These are phyloP conservation scores for Trichoderma afroharzianum DNA, from an alignment of 2,329 filamentous ascomycete species.

Conservation along the genomic window DNA sequence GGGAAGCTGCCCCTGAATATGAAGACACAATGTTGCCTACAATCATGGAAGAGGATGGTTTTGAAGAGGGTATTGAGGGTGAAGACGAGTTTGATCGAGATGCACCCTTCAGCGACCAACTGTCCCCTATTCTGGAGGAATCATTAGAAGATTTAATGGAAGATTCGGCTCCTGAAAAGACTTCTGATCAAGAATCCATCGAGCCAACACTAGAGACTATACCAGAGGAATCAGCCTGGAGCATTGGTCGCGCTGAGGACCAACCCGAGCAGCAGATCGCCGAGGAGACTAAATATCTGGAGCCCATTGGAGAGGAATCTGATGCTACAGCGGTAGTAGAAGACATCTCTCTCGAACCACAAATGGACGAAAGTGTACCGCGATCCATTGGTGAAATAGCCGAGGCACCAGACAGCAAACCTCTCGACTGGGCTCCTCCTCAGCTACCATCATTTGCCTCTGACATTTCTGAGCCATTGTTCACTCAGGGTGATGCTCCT, in stretches of 20 bases:
- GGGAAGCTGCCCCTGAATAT: background rate
- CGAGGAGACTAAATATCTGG: background rate
- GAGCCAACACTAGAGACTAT: background rate
- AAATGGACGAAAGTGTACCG: background rate
- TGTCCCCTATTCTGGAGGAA: conserved; percentile 9
- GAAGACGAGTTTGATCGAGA: background rate
- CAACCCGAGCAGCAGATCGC: background rate
- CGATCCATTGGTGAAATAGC: background rate
- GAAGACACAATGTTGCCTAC: background rate
- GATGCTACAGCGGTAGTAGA: background rate
- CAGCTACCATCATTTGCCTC: conserved; percentile 20
- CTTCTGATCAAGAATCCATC: background rate
- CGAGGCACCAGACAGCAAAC: background rate
- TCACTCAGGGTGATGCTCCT: conserved; percentile 30
- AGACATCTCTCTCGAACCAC: background rate
- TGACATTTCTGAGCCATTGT: conserved; percentile 31
- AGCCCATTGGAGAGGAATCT: background rate
- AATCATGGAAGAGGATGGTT: conserved; percentile 5
- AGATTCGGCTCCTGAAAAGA: conserved; percentile 1
- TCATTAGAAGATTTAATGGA: background rate
- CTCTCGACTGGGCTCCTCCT: background rate
- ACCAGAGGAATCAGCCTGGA: background rate
- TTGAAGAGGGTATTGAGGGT: background rate
- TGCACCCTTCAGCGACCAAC: background rate
- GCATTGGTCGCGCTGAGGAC: background rate